These are phyloP conservation scores for Staphylotrichum longicolle DNA, from an alignment of 495 filamentous ascomycete species.

Conservation along the genomic window DNA sequence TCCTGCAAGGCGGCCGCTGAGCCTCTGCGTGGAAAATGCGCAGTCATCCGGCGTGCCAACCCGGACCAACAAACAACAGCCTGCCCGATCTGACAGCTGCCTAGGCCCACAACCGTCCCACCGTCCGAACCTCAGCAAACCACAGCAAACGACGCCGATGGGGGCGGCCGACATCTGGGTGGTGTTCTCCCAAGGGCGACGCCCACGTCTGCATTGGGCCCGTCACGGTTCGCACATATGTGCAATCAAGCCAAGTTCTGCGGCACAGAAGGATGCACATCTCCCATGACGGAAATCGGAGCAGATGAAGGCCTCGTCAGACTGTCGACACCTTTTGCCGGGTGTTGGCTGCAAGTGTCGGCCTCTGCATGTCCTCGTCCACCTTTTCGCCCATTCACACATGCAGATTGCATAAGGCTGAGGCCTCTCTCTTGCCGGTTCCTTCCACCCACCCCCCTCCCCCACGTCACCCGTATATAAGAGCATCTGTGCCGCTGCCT, in stretches of 20 bases:
- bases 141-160: slow-evolving; percentile 1
- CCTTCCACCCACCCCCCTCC: not conserved
- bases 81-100: not conserved
- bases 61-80: not conserved
- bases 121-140: not conserved
- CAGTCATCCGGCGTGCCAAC: slow-evolving; percentile 12
- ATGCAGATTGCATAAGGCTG: slow-evolving; percentile 17
- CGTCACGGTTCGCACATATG: not conserved
- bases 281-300: not conserved
- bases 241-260: not conserved
- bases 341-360: not conserved
- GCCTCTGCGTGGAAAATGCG: slow-evolving; percentile 16
- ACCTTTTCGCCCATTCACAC: not conserved
- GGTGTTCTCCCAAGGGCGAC: slow-evolving; percentile 1
- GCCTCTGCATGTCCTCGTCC: not conserved
- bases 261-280: not conserved
- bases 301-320: not conserved
- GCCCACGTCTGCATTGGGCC: not conserved
- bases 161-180: slow-evolving; percentile 11
- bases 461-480: slow-evolving; percentile 9
- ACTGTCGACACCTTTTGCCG: not conserved
- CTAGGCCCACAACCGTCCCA: too few relatives aligned
- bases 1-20: slow-evolving; percentile 20
- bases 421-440: slow-evolving; percentile 6
- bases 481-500: slow-evolving; percentile 14